Conservation (phyloP, 257 asterid species). For the Scutellaria galericulata region DNA sequence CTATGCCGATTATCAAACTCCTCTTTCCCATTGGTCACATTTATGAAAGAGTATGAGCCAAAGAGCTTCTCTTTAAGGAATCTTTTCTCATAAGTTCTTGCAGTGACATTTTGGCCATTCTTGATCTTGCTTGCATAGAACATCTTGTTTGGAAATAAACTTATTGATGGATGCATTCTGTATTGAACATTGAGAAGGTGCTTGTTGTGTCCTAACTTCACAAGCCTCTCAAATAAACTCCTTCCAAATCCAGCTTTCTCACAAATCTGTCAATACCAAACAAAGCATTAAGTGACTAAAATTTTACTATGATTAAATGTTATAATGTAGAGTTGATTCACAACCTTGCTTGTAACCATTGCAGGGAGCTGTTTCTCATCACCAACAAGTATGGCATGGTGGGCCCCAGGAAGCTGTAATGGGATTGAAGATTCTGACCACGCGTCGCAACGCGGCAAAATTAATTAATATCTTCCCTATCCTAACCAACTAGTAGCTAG, state of each 20-base stretch:
- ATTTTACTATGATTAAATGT: too few species aligned
- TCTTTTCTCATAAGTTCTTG: conserved; percentile 38
- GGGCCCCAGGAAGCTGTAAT: conserved; percentile 60
- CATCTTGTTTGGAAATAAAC: conserved; percentile 64
- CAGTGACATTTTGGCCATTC: conserved; percentile 61
- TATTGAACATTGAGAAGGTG: conserved; percentile 67
- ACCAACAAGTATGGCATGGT: conserved; percentile 70
- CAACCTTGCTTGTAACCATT: conserved; percentile 78
- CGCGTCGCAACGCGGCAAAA: too few species aligned
- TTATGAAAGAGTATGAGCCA: conserved; percentile 73
- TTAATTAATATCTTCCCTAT: too few species aligned
- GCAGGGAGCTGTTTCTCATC: conserved; percentile 77
- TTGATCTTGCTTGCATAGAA: conserved; percentile 56
- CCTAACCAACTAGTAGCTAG: too few species aligned
- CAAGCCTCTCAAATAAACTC: conserved; percentile 74
- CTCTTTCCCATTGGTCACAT: conserved; percentile 59
- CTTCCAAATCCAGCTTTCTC: conserved; percentile 59
- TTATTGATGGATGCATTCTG: conserved; percentile 76
- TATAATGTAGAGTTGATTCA: too few species aligned
- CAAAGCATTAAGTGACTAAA: too few species aligned
- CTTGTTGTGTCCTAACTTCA: conserved; percentile 45
- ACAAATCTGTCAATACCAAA: conserved; percentile 47
- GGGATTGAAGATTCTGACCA: too few species aligned
- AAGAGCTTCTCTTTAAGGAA: conserved; percentile 54
- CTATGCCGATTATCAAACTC: conserved; percentile 48